These are phyloP conservation scores for Hanseniaspora gamundiae DNA, from an alignment of 1,139 yeast species.

Conservation along the genomic window DNA sequence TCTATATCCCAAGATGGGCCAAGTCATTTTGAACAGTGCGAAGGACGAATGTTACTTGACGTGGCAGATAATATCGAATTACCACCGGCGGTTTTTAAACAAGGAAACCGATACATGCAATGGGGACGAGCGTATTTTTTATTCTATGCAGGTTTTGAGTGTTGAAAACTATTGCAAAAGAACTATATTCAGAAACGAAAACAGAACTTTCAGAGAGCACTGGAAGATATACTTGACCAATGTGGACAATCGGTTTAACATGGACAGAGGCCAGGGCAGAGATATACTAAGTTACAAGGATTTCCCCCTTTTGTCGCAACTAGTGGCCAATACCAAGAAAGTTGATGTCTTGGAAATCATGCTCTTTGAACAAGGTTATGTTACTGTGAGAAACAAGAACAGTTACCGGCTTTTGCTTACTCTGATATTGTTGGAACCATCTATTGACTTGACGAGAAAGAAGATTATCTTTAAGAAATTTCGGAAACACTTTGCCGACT, in stretches of 20 bases:
- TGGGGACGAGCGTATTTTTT: background rate
- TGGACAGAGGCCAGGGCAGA: conserved; percentile 7
- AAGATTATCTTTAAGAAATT: background rate
- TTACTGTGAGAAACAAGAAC: conserved; percentile 13
- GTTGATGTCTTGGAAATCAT: conserved; percentile 8
- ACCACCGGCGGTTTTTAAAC: background rate
- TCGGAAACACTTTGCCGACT: background rate
- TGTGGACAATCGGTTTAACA: conserved; percentile 12
- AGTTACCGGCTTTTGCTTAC: conserved; percentile 17
- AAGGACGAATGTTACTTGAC: background rate
- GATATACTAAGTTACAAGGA: conserved; percentile 16
- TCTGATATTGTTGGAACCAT: conserved; percentile 14
- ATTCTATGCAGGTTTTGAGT: conserved; percentile 7
- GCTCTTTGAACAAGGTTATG: conserved; percentile 11
- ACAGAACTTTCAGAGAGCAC: conserved; percentile 17
- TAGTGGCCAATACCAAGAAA: conserved; percentile 8
- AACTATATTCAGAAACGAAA: conserved; percentile 6
- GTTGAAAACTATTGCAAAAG: conserved; percentile 21
- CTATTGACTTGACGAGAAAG: background rate
- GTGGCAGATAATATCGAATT: background rate
- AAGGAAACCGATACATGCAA: background rate
- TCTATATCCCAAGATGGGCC: background rate
- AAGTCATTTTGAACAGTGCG: background rate
- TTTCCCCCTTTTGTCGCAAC: conserved; percentile 16
- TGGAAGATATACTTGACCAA: conserved; percentile 23